phyloP scores from a whole-genome alignment of 208 protist species.

The Trypanosoma congolense region DNA sequence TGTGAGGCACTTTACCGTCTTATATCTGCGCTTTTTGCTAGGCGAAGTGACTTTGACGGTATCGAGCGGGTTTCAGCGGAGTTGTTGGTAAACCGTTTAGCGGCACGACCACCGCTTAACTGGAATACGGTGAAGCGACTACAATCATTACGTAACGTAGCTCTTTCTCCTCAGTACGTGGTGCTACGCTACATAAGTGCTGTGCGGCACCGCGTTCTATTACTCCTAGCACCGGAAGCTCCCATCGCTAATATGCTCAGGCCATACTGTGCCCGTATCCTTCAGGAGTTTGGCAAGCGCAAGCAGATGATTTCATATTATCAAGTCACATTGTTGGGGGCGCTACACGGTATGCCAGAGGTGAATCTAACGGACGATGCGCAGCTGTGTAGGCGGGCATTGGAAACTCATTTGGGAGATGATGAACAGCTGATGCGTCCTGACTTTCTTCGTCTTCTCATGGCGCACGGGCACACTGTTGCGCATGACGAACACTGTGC shows the following conservation, averaged over 20 bases:
- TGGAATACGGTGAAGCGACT: slow-evolving; percentile 35
- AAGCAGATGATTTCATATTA: slow-evolving; percentile 53
- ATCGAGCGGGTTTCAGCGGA: slow-evolving; percentile 33
- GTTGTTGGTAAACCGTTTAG: slow-evolving; percentile 41
- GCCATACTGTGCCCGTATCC: not conserved
- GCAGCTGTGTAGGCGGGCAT: slow-evolving; percentile 41
- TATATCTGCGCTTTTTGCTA: slow-evolving; percentile 30
- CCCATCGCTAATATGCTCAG: not conserved
- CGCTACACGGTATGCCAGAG: slow-evolving; percentile 66
- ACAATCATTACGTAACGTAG: slow-evolving; percentile 14
- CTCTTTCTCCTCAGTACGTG: slow-evolving; percentile 27
- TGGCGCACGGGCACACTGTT: slow-evolving; percentile 59
- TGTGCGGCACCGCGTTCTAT: slow-evolving; percentile 32
- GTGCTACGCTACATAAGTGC: slow-evolving; percentile 39
- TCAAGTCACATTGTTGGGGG: slow-evolving; percentile 53
- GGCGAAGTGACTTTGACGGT: slow-evolving; percentile 38
- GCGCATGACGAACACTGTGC: slow-evolving; percentile 2
- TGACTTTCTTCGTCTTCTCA: slow-evolving; percentile 51
- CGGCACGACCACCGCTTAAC: slow-evolving; percentile 42
- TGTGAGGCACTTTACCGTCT: slow-evolving; percentile 31
- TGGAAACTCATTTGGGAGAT: slow-evolving; percentile 34
- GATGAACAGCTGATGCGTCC: slow-evolving; percentile 15
- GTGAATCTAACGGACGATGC: slow-evolving; percentile 49
- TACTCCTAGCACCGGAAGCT: slow-evolving; percentile 21
- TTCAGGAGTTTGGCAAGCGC: slow-evolving; percentile 13